Base-by-base conservation (phyloP, 768 basidiomycete species). In the Gymnopilus dilepis region DNA sequence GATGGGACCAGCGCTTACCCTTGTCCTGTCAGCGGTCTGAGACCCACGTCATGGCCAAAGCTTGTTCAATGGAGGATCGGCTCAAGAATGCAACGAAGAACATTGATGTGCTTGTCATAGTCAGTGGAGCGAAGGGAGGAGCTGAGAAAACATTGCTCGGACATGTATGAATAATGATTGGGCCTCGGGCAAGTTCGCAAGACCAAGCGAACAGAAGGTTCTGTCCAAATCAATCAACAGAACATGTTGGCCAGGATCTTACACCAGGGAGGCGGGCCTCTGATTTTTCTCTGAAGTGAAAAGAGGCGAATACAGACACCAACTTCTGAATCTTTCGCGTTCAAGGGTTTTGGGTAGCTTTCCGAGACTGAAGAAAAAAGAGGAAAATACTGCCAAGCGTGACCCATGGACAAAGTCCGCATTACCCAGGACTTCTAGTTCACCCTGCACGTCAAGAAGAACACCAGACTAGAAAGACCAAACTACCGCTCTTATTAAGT, bases 111-210 rank as follows among this genome's bases (percentile, higher is more conserved):
- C 30, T 31, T 50, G 26, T n/a, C 47, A 30, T 28, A 30, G 43
- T 47, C 24, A 47, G 43, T 47, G 47, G 47, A 50, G 47, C 28
- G 17, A 31, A 28, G 17, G 31, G 30, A 50, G 15, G 45, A 48
- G 30, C 30, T 31, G 47, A 3, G 47, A 50, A 50, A 26, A 21
- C 42, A 48, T 50, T 28, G 30, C 47, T 50, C 47, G 47, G 47
- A 50, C 28, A 50, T 50, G 47, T 31, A 50, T 50, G 47, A 50
- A 30, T 50, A 17, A 50, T 50, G 47, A 50, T 50, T 50, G 15
- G 17, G 28, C 47, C 47, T 50, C 47, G 47, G 47, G 13, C 26
- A 30, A n/a, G 6, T 26, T 30, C 13, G 22, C 34, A 15, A 37
- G 43, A 15, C 9, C 47, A 30, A 30, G 26, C 11, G 26, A 31